A percentile compares a stretch with the other conserved stretches of the same genome.
Evolutionary conservation across 495 filamentous ascomycete genomes (phyloP).

Genomic region (Xylaria nigripes): DNA sequence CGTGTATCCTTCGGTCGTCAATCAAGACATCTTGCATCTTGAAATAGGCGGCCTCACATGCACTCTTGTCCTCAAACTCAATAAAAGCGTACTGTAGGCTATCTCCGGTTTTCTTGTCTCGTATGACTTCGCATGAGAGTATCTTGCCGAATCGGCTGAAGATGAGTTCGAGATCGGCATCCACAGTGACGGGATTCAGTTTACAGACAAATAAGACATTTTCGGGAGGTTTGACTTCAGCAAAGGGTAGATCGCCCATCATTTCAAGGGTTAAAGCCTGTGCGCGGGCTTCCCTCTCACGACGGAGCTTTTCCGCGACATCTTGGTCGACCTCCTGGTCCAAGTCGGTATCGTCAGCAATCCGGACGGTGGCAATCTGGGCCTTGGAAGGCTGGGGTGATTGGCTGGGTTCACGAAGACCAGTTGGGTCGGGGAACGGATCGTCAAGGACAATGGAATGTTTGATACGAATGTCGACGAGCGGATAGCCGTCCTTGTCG

Average conservation of each 20-base stretch:
- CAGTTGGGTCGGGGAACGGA: conserved; percentile 71
- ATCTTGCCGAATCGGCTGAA: conserved; percentile 97
- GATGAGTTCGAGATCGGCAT: conserved; percentile 89
- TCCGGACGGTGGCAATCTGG: conserved; percentile 83
- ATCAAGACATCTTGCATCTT: conserved; percentile 98
- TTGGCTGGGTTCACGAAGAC: conserved; percentile 63
- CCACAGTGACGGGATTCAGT: conserved; percentile 88
- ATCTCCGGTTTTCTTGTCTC: conserved; percentile 88
- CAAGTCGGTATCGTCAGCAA: conserved; percentile 79
- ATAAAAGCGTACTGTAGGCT: conserved; percentile 97
- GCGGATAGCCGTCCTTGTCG: conserved; percentile 72
- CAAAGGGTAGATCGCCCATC: conserved; percentile 95
- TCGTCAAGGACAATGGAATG: conserved; percentile 88
- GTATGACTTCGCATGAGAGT: conserved; percentile 90
- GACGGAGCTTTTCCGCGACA: conserved; percentile 72
- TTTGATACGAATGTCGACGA: conserved; percentile 86
- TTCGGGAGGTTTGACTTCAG: conserved; percentile 95
- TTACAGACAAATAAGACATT: conserved; percentile 99
- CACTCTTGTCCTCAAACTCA: conserved; percentile 85
- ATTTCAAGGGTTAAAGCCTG: conserved; percentile 95
- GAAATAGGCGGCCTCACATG: conserved; percentile 93
- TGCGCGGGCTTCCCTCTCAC: conserved; percentile 86
- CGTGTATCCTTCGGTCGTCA: conserved; percentile 95
- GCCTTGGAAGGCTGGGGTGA: conserved; percentile 77
- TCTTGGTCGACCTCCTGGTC: conserved; percentile 56